These are phyloP conservation scores for Trichoderma asperellum DNA, from an alignment of 2,329 filamentous ascomycete genomes.

Conservation along the genomic window DNA sequence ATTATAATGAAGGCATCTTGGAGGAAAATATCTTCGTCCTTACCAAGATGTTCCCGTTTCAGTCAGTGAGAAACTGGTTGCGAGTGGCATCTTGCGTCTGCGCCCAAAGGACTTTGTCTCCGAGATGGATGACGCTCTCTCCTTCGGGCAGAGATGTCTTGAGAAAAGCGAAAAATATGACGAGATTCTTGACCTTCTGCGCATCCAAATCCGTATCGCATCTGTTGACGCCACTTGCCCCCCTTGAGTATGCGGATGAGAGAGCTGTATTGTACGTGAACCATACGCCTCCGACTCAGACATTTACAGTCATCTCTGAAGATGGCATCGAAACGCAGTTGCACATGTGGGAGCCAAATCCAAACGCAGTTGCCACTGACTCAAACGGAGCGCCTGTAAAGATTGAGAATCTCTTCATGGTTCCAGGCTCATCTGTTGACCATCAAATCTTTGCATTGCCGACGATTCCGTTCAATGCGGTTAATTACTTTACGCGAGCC, in stretches of 20 bases:
- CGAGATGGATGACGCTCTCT: slow-evolving; percentile 56
- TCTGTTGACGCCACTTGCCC: slow-evolving; percentile 58
- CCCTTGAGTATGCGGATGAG: slow-evolving; percentile 58
- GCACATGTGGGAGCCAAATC: slow-evolving; percentile 60
- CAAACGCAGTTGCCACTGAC: slow-evolving; percentile 40
- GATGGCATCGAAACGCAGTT: slow-evolving; percentile 59
- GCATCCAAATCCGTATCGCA: slow-evolving; percentile 56
- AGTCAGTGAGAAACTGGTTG: slow-evolving; percentile 40
- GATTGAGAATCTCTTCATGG: slow-evolving; percentile 58
- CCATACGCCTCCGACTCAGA: slow-evolving; percentile 50
- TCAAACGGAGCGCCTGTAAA: slow-evolving; percentile 18
- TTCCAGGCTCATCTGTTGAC: slow-evolving; percentile 66
- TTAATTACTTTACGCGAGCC: slow-evolving; percentile 64
- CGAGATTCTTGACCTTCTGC: slow-evolving; percentile 59
- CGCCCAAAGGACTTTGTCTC: slow-evolving; percentile 56
- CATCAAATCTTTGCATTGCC: slow-evolving; percentile 66
- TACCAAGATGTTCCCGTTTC: not conserved
- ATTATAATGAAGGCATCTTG: not conserved
- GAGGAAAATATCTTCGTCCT: not conserved
- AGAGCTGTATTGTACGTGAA: slow-evolving; percentile 54
- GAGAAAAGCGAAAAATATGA: slow-evolving; percentile 49
- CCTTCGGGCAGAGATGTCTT: slow-evolving; percentile 53
- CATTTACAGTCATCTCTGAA: slow-evolving; percentile 52
- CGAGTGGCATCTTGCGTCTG: slow-evolving; percentile 62
- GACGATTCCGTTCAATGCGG: slow-evolving; percentile 64